Base-by-base conservation (phyloP, 2,329 filamentous ascomycete species). In the Tolypocladium paradoxum region DNA sequence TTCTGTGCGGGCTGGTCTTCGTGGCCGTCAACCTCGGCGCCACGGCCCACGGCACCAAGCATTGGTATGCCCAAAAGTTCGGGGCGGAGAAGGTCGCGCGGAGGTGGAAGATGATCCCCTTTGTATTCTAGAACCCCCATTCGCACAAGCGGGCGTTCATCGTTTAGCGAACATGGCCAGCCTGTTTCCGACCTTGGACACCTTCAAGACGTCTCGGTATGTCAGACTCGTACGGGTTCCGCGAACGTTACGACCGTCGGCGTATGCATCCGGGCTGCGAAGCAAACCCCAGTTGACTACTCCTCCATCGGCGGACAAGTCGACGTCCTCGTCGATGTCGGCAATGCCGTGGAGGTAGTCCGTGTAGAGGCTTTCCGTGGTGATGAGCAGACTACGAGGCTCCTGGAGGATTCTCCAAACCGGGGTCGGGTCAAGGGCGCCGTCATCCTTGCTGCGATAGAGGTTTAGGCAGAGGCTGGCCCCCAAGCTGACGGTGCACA, bases 401-500 rank as follows among this genome's bases (percentile, higher is more conserved):
- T 96, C 91, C 66, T 96, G 91, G 14, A 96, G 68, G 52, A 96
- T 77, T 58, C 76, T 75, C 73, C 73, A 79, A 2, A 70, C 69
- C 18, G 76, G 79, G 36, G 70, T 67, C 14, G 68, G 65, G 57
- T 77, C 74, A 54, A 87, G 56, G 65, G 81, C 74, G n/a, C 79
- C 80, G 53, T 82, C 78, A 9, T 78, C 75, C 55, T 76, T 82
- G 66, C 79, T 85, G 60, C 76, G 75, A 65, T 87, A 83, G 16
- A 97, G 73, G 60, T 95, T 85, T 50, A 97, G 75, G 54, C 92
- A 89, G 9, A 95, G 74, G 48, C 82, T 82, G 11, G 82, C 82
- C 0, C 89, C 89, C 8, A 99, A 73, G 70, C 89, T 95, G 57
- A 97, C 85, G 2, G 93, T 97, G 58, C 90, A 93, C 14, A 96